phyloP scores from a whole-genome alignment of 257 asterid species.

The Forsythia suspensa region DNA sequence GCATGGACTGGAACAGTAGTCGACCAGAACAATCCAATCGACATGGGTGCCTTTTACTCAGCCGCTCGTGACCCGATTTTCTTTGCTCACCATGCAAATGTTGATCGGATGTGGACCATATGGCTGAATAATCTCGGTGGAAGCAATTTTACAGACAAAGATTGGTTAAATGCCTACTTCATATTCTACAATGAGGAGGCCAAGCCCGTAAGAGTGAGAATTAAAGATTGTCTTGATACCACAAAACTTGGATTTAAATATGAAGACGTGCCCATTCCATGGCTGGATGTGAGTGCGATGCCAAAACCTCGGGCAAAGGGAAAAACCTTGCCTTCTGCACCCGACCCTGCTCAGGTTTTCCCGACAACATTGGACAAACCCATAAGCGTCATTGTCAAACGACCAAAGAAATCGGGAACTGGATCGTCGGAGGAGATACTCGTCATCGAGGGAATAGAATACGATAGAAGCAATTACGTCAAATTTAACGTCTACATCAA shows the following conservation, averaged over 20 bases:
- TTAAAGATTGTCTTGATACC: not conserved
- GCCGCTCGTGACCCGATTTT: conserved; percentile 25
- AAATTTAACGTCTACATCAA: too few relatives aligned
- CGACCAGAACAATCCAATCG: not conserved
- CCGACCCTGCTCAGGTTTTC: too few relatives aligned
- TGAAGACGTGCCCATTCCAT: too few relatives aligned
- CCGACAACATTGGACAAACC: too few relatives aligned
- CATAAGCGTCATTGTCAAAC: too few relatives aligned
- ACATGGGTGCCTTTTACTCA: conserved; percentile 20
- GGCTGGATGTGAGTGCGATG: accelerated
- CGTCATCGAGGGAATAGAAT: too few relatives aligned
- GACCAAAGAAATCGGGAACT: too few relatives aligned
- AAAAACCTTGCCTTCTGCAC: not conserved
- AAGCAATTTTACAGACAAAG: not conserved
- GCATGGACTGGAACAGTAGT: not conserved
- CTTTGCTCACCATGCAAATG: conserved; percentile 14
- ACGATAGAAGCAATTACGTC: too few relatives aligned
- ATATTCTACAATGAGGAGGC: conserved; percentile 8
- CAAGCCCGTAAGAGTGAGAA: not conserved
- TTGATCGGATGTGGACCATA: conserved; percentile 19
- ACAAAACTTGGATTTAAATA: not conserved
- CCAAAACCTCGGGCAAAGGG: accelerated
- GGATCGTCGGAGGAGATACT: too few relatives aligned
- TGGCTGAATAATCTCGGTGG: conserved; percentile 2
- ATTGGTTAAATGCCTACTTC: conserved; percentile 11